Conservation (phyloP, 2,329 filamentous ascomycete genomes). For the Aureobasidium sp. region DNA sequence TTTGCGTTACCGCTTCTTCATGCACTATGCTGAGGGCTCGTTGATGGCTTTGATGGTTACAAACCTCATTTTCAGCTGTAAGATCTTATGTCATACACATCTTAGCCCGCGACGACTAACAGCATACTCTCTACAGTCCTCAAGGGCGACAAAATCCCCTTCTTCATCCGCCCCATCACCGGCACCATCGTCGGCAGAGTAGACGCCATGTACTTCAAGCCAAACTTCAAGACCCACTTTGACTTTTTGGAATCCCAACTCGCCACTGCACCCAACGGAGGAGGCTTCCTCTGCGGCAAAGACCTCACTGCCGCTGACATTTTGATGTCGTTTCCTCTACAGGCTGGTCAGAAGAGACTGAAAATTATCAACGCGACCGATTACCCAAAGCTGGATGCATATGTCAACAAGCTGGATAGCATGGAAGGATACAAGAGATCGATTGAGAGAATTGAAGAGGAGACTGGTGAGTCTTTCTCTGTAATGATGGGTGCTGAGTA, state of each 20-base stretch:
- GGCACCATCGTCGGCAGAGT: slow-evolving; percentile 44
- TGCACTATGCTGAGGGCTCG: slow-evolving; percentile 81
- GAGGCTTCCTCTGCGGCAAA: slow-evolving; percentile 43
- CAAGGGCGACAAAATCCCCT: slow-evolving; percentile 42
- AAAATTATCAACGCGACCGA: slow-evolving; percentile 33
- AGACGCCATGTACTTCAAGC: slow-evolving; percentile 36
- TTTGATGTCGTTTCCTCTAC: slow-evolving; percentile 44
- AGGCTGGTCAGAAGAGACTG: slow-evolving; percentile 30
- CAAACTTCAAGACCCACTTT: slow-evolving; percentile 42
- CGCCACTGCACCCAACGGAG: slow-evolving; percentile 37
- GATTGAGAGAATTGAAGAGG: slow-evolving; percentile 43
- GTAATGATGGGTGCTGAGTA: slow-evolving; percentile 1
- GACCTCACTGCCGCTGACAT: slow-evolving; percentile 46
- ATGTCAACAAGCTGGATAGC: slow-evolving; percentile 38
- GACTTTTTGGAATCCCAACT: slow-evolving; percentile 45
- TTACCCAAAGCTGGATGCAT: slow-evolving; percentile 41
- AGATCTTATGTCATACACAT: slow-evolving; percentile 19
- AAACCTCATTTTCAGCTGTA: slow-evolving; percentile 52
- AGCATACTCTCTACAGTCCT: slow-evolving; percentile 2
- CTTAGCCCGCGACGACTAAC: neutral
- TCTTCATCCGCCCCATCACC: slow-evolving; percentile 61
- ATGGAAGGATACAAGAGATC: slow-evolving; percentile 39
- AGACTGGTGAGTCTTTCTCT: slow-evolving; percentile 24
- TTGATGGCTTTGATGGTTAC: slow-evolving; percentile 66
- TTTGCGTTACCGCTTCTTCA: slow-evolving; percentile 56